A percentile compares a stretch with the other conserved stretches of the same genome.
Conservation (phyloP, 1,284 basidiomycete genomes). For the Pterulicium gracile region DNA sequence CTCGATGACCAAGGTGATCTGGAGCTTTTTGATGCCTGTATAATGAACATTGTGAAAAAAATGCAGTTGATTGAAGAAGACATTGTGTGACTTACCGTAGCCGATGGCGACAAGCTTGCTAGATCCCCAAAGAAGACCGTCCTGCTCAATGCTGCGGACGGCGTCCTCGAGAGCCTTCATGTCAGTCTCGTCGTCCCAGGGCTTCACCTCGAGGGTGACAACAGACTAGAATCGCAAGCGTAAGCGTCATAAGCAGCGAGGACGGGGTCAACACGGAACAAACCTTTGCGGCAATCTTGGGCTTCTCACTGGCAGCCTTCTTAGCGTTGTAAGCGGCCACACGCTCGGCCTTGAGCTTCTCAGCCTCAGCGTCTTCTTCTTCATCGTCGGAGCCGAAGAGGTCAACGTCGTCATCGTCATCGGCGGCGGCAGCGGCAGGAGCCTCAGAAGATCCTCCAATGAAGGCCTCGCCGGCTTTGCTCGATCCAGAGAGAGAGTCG, state of each 20-base stretch:
- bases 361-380: slow-evolving; percentile 88
- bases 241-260: slow-evolving; percentile 6
- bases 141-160: slow-evolving; percentile 83
- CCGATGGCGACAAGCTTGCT: slow-evolving; percentile 91
- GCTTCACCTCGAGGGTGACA: slow-evolving; percentile 96
- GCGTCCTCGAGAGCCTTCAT: slow-evolving; percentile 78
- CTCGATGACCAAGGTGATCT: slow-evolving; percentile 77
- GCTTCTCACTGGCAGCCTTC: slow-evolving; percentile 92
- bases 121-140: slow-evolving; percentile 92
- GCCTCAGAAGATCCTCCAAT: slow-evolving; percentile 34
- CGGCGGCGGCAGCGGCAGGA: slow-evolving; percentile 31
- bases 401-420: slow-evolving; percentile 86
- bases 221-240: slow-evolving; percentile 52
- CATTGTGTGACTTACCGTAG: slow-evolving; percentile 43
- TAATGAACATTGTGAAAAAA: slow-evolving; percentile 4
- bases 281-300: slow-evolving; percentile 85
- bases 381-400: slow-evolving; percentile 92
- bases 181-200: slow-evolving; percentile 99
- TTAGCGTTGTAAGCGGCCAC: slow-evolving; percentile 89
- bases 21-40: slow-evolving; percentile 64
- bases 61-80: background rate
- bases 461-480: slow-evolving; percentile 72
- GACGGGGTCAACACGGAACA: slow-evolving; percentile 14
- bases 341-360: slow-evolving; percentile 91
- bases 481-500: slow-evolving; percentile 73